Conservation (phyloP, 768 basidiomycete genomes). For the Sporobolomyces roseus region DNA sequence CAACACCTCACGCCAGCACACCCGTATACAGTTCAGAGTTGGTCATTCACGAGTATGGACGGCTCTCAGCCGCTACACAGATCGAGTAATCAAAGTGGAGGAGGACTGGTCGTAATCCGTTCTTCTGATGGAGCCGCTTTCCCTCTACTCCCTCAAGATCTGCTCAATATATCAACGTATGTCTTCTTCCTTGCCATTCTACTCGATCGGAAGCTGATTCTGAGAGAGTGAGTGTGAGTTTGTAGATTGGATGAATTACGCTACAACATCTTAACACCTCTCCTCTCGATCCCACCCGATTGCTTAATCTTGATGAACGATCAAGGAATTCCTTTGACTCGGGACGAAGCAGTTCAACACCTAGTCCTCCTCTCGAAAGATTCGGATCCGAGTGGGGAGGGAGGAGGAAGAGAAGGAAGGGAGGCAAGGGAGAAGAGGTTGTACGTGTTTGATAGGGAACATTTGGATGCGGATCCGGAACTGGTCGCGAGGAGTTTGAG, state of each 20-base stretch:
- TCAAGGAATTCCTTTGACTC: constrained; percentile 33
- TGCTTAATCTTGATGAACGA: constrained; percentile 43
- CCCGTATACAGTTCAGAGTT: too few species aligned
- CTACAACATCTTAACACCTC: constrained; percentile 23
- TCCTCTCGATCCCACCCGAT: constrained; percentile 37
- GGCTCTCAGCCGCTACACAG: too few species aligned
- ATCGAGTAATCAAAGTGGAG: too few species aligned
- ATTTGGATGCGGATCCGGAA: constrained; percentile 39
- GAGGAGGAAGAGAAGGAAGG: not conserved
- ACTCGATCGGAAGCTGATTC: rapidly evolving
- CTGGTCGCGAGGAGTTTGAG: constrained; percentile 26
- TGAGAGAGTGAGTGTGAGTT: not conserved
- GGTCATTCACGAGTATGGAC: too few species aligned
- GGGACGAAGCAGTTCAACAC: constrained; percentile 24
- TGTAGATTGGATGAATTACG: constrained; percentile 35
- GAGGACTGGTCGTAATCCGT: constrained; percentile 19
- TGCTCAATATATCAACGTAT: constrained; percentile 31
- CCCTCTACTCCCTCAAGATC: constrained; percentile 7
- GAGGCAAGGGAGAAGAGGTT: constrained; percentile 10
- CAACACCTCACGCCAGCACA: too few species aligned
- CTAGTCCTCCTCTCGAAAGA: constrained; percentile 23
- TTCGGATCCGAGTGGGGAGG: not conserved
- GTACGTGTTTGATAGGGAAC: constrained; percentile 40
- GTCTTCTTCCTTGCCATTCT: not conserved
- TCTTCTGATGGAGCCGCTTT: constrained; percentile 39